These are phyloP conservation scores for Boletus subcaerulescens DNA, from an alignment of 768 basidiomycete genomes.

Conservation along the genomic window DNA sequence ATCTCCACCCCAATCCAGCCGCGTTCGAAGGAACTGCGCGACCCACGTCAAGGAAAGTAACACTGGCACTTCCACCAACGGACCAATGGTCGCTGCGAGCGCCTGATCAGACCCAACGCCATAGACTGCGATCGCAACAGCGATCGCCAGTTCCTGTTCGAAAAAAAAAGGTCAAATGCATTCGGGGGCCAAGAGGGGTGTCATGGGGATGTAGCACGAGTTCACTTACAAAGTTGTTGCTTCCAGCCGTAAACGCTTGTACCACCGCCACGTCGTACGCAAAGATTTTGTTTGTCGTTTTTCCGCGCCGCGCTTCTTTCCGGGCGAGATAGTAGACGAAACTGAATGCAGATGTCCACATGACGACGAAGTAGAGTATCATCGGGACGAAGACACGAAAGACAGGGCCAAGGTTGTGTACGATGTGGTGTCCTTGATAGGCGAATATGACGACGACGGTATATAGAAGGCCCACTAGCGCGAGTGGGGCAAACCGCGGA, in stretches of 20 bases:
- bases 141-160: slow-evolving; percentile 73
- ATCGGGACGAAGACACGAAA: slow-evolving; percentile 82
- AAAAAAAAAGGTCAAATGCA: background rate
- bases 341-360: slow-evolving; percentile 66
- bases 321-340: slow-evolving; percentile 49
- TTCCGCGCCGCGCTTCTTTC: slow-evolving; percentile 22
- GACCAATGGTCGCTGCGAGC: slow-evolving; percentile 76
- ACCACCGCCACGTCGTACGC: slow-evolving; percentile 74
- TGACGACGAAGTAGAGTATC: slow-evolving; percentile 72
- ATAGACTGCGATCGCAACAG: slow-evolving; percentile 74
- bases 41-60: slow-evolving; percentile 67
- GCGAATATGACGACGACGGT: slow-evolving; percentile 78
- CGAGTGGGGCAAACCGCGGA: slow-evolving; percentile 64
- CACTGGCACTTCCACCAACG: slow-evolving; percentile 78
- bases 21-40: slow-evolving; percentile 44
- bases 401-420: slow-evolving; percentile 70
- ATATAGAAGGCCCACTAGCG: slow-evolving; percentile 75
- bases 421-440: slow-evolving; percentile 64
- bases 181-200: background rate
- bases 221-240: slow-evolving; percentile 67
- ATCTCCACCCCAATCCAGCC: slow-evolving; percentile 37
- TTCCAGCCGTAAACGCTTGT: slow-evolving; percentile 77
- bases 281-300: slow-evolving; percentile 14
- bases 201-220: background rate
- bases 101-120: slow-evolving; percentile 78